Evolutionary conservation across 495 filamentous ascomycete species (phyloP).

Genomic region (Penicillium bovifimosum): DNA sequence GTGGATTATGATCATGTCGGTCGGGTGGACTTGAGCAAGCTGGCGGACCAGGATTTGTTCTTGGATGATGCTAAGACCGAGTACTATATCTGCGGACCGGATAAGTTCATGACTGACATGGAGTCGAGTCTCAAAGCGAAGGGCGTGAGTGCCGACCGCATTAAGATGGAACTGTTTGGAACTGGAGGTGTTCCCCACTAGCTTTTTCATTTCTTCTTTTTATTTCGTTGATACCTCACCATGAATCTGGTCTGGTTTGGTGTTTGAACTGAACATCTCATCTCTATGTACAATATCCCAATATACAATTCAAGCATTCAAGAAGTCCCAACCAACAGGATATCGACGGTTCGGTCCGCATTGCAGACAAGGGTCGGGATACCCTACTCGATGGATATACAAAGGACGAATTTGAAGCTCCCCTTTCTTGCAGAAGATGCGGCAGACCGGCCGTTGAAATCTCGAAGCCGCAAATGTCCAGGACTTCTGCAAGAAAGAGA

Average conservation of each 20-base stretch:
- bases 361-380: no score
- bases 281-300: constrained; percentile 1
- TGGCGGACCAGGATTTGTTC: constrained; percentile 50
- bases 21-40: constrained; percentile 49
- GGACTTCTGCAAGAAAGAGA: no score
- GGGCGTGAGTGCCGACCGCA: constrained; percentile 50
- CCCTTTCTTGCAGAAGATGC: no score
- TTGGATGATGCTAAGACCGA: constrained; percentile 47
- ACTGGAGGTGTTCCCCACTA: constrained; percentile 45
- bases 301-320: constrained; percentile 3
- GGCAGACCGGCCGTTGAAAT: no score
- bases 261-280: constrained; percentile 10
- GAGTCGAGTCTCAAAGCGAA: constrained; percentile 39
- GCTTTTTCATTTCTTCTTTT: not conserved
- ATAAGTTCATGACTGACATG: constrained; percentile 58
- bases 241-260: not conserved
- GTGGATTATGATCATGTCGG: constrained; percentile 51
- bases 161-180: constrained; percentile 64
- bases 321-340: no score
- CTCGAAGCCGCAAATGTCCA: no score
- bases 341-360: no score
- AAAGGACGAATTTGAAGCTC: no score
- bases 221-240: no score
- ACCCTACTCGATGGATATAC: no score
- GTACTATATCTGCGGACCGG: constrained; percentile 68